These are phyloP conservation scores for Mycena amicta DNA, from an alignment of 768 basidiomycete genomes.

Conservation along the genomic window DNA sequence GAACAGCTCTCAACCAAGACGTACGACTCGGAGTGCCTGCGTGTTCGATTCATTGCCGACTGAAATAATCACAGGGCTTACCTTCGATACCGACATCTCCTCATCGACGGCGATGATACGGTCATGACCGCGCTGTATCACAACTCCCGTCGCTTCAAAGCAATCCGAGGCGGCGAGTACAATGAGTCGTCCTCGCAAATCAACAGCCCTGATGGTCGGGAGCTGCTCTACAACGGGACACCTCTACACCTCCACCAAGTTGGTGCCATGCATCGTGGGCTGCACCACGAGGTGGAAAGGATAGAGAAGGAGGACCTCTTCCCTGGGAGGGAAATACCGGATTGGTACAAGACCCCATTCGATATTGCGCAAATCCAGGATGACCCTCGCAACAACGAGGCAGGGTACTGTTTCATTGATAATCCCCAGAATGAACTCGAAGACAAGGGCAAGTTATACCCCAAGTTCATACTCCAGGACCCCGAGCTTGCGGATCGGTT, in stretches of 20 bases:
- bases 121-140: conserved; percentile 2
- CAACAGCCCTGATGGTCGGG: not conserved
- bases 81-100: not conserved
- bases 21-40: not conserved
- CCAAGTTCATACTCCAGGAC: not conserved
- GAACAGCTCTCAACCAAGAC: not conserved
- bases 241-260: not conserved
- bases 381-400: not conserved
- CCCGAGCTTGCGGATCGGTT: not conserved
- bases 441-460: not conserved
- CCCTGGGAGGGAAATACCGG: not conserved
- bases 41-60: not conserved
- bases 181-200: not conserved
- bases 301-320: conserved; percentile 1
- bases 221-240: not conserved
- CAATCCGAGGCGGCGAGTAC: not conserved
- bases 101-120: conserved; percentile 2
- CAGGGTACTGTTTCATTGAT: not conserved
- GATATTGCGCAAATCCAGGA: not conserved
- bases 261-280: not conserved
- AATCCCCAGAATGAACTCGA: not conserved
- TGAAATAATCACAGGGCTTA: not conserved
- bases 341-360: not conserved
- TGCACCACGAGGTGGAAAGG: not conserved
- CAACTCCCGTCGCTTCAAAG: not conserved